Percentiles rank a stretch among this genome's conserved stretches.
Conservation (phyloP, 2,329 filamentous ascomycete species). For the Phaeosphaeria sp. region DNA sequence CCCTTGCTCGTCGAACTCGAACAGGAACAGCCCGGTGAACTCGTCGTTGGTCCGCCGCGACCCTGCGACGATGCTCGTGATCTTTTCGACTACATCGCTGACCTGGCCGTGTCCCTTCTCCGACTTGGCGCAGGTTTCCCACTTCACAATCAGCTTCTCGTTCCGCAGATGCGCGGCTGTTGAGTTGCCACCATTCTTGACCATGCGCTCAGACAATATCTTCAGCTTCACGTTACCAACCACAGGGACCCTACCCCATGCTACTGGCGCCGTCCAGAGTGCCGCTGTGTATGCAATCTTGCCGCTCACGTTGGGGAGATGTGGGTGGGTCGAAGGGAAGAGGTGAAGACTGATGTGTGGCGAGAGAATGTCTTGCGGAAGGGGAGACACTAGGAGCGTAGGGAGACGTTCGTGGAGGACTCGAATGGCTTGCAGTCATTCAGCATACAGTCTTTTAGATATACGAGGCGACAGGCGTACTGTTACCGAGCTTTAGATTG, state of each 20-base stretch:
- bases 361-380: slow-evolving; percentile 67
- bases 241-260: slow-evolving; percentile 91
- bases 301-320: slow-evolving; percentile 90
- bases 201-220: slow-evolving; percentile 89
- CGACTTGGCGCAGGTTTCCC: slow-evolving; percentile 73
- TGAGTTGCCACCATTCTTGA: slow-evolving; percentile 58
- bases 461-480: slow-evolving; percentile 46
- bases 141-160: slow-evolving; percentile 89
- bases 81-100: slow-evolving; percentile 61
- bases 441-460: slow-evolving; percentile 4
- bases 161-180: slow-evolving; percentile 51
- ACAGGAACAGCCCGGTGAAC: slow-evolving; percentile 91
- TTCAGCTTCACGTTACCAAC: slow-evolving; percentile 88
- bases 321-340: slow-evolving; percentile 78
- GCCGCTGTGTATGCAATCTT: slow-evolving; percentile 90
- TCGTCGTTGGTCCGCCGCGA: slow-evolving; percentile 61
- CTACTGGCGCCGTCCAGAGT: slow-evolving; percentile 93
- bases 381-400: slow-evolving; percentile 64
- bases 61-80: slow-evolving; percentile 63
- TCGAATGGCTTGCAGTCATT: slow-evolving; percentile 57
- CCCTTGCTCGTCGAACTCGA: slow-evolving; percentile 90
- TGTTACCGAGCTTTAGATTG: slow-evolving; percentile 67
- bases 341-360: slow-evolving; percentile 68
- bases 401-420: slow-evolving; percentile 68
- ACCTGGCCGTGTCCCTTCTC: slow-evolving; percentile 53